These are phyloP conservation scores for Kazachstania martiniae DNA, from an alignment of 805 yeast species.

Conservation along the genomic window DNA sequence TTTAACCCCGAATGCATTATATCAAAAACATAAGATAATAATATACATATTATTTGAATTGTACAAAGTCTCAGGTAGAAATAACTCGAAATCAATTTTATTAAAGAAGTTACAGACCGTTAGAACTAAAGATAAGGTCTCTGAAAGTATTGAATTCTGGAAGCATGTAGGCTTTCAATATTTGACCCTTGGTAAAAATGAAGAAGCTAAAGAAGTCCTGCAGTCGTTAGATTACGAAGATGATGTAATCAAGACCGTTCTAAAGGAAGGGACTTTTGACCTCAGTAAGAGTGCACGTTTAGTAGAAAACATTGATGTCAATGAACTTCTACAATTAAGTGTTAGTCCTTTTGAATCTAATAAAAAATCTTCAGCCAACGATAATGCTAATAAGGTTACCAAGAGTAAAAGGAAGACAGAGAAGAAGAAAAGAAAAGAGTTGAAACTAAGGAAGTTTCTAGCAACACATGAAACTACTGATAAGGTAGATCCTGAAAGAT, in stretches of 20 bases:
- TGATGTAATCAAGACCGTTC: constrained; percentile 6
- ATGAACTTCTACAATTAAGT: constrained; percentile 12
- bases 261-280: constrained; percentile 7
- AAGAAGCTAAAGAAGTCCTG: constrained; percentile 11
- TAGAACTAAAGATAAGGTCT: constrained; percentile 1
- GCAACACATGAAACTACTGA: constrained; percentile 17
- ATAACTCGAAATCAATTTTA: constrained; percentile 11
- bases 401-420: constrained; percentile 25
- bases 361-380: constrained; percentile 1
- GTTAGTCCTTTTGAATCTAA: constrained; percentile 11
- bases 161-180: constrained; percentile 21
- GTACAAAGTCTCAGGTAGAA: constrained; percentile 16
- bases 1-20: background rate
- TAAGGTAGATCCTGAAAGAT: constrained; percentile 61
- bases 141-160: constrained; percentile 16
- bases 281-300: constrained; percentile 9
- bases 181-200: constrained; percentile 11
- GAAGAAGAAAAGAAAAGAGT: constrained; percentile 12
- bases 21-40: constrained; percentile 13
- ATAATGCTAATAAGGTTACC: constrained; percentile 10
- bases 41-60: constrained; percentile 19
- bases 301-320: constrained; percentile 16
- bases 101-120: constrained; percentile 7
- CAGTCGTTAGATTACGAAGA: constrained; percentile 5
- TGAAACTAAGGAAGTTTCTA: constrained; percentile 15